Evolutionary conservation across 306 rosid species (phyloP), one percentile per base, ranked within the genome.

Genomic region (Betula pendula): DNA sequence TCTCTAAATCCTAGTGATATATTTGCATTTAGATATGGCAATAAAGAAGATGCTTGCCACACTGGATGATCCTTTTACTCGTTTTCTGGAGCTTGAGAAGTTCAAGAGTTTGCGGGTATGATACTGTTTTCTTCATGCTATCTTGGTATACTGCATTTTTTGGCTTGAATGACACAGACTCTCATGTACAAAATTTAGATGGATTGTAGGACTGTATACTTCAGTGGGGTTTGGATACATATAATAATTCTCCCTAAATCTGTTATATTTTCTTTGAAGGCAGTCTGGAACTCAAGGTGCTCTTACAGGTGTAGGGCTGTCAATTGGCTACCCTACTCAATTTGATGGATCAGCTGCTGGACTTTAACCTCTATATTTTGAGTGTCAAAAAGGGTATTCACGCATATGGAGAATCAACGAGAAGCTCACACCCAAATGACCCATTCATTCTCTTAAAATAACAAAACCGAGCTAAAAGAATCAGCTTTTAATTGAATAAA

Each of bases 201-300:
- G 16, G 4, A 45, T 15, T 45, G 16, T 12, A 2, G 31, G 63
- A 22, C 5, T 29, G 44, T 62, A 40, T 43, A 75, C 73, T 49
- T 48, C 40, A 53, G 68, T 59, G 62, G 60, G 70, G 55, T 84
- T 81, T 73, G 45, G 52, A 40, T 67, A 67, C 70, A 52, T 73
- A 22, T 73, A 53, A 8, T 72, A 72, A n/a, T 56, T 56, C 19
- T 79, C 77, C 79, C 89, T 78, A 74, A 75, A 84, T 66, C 58
- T 83, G 55, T 72, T 75, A 75, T 86, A 80, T 89, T 71, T 85
- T 87, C 85, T 82, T 85, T 91, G 90, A 92, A 92, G 97, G 94
- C 96, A 92, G 99, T 95, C 99, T 81, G 99, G 99, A 87, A 88
- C 97, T 77, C 89, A 80, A 87, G 97, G 96, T 16, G 87, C 97